Percentiles rank a stretch among this genome's conserved stretches.
phyloP scores from a whole-genome alignment of 371 early-diverging fungal species.

The Massospora cicadina region DNA sequence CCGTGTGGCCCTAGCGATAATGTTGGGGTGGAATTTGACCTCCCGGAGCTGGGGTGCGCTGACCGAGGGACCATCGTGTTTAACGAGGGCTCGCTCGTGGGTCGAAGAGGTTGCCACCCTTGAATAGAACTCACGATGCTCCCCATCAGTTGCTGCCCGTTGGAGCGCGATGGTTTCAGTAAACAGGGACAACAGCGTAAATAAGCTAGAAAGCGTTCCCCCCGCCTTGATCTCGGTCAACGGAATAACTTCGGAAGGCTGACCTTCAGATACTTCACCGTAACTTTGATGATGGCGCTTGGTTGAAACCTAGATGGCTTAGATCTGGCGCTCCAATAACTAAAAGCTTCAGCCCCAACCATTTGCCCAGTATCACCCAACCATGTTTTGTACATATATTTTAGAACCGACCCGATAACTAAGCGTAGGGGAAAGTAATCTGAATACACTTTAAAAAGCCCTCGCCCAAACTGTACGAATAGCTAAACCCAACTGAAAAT shows the following conservation, averaged over 20 bases:
- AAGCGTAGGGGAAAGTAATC: too few species aligned
- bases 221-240: conserved; percentile 78
- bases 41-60: conserved; percentile 7
- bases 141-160: background rate
- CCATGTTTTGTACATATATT: too few species aligned
- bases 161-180: conserved; percentile 50
- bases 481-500: too few species aligned
- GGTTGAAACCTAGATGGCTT: too few species aligned
- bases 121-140: background rate
- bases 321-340: too few species aligned
- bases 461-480: too few species aligned
- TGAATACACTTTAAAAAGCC: too few species aligned
- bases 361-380: too few species aligned
- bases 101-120: background rate
- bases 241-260: conserved; percentile 39
- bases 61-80: background rate
- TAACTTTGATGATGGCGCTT: too few species aligned
- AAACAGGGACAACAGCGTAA: conserved; percentile 79
- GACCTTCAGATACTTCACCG: too few species aligned
- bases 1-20: conserved; percentile 64
- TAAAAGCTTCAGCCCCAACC: too few species aligned
- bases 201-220: conserved; percentile 81
- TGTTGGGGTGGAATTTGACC: conserved; percentile 39
- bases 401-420: too few species aligned
- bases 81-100: conserved; percentile 1